Conservation (phyloP, 345 rosid genomes). For the Camelina laxa region DNA sequence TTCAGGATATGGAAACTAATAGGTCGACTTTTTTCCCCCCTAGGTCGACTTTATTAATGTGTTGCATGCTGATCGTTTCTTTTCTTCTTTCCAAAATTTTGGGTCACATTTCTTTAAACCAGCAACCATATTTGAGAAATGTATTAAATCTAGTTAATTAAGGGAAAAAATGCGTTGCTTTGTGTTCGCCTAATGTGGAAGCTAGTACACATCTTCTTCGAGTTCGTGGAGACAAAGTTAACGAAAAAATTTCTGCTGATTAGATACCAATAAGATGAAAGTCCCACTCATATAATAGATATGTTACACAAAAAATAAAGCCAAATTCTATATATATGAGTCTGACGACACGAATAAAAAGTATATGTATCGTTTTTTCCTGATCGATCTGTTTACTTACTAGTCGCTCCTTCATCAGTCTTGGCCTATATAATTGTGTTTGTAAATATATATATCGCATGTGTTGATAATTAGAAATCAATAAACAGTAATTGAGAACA, state of each 20-base stretch:
- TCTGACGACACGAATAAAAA: neutral
- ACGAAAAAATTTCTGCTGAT: conserved; percentile 39
- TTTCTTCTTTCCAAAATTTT: neutral
- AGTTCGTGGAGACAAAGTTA: conserved; percentile 45
- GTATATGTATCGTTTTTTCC: conserved; percentile 10
- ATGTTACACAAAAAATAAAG: conserved; percentile 9
- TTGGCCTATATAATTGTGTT: conserved; percentile 35
- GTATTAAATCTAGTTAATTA: neutral
- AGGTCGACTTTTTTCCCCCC: neutral
- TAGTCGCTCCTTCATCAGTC: conserved; percentile 31
- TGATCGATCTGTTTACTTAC: neutral
- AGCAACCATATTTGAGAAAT: conserved; percentile 17
- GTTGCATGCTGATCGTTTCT: conserved; percentile 15
- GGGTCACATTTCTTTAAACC: neutral
- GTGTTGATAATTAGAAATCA: conserved; percentile 30
- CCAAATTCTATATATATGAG: neutral
- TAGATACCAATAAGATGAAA: conserved; percentile 43
- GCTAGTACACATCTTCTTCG: conserved; percentile 25
- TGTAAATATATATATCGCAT: conserved; percentile 25
- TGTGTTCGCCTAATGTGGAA: conserved; percentile 33
- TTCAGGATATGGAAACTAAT: conserved; percentile 18
- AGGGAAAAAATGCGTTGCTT: conserved; percentile 2
- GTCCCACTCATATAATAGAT: conserved; percentile 33
- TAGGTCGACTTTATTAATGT: conserved; percentile 17
- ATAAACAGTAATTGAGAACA: neutral